Base-by-base conservation (phyloP, 345 rosid species). In the Corymbia maculata region DNA sequence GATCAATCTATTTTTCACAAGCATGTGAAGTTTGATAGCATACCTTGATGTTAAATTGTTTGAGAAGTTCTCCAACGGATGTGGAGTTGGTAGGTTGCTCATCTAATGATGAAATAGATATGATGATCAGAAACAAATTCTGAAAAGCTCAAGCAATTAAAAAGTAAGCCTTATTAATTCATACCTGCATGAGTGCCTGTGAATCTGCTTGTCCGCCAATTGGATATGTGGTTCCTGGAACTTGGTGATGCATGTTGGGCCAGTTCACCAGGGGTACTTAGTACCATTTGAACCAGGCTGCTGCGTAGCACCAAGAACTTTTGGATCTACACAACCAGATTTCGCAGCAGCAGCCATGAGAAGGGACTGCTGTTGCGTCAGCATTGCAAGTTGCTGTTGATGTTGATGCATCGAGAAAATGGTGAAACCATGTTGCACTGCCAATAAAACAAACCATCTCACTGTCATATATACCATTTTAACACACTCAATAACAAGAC, bases 351-450 rank as follows among this genome's bases (percentile, higher is more conserved):
- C 97, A 75, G 98, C 98, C 98, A 97, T 93, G 84, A 95, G 94
- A 89, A 96, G 94, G 52, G 96, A 95, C 89, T 97, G 99, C 89
- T 96, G 99, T 90, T 98, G 99, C 52, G 98, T 98, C 75, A 97
- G 94, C 95, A 98, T 91, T 12, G 97, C 98, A 88, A 97, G 94
- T 92, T 98, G 99, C 89, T 96, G 99, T 89, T 98, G 42, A 36
- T 36, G 42, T 36, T 36, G 99, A 93, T 95, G 99, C 95, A 95
- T 92, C 13, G 96, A 36, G 42, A 94, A 93, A 95, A 98, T 86
- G 99, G 99, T 6, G 99, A 98, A 84, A 95, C 97, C 89, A 95
- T 96, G 89, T 95, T 98, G 90, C 97, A 90, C 99, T 98, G 92
- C 87, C 92, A 75, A 86, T 88, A n/a, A 91, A 92, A 70, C 89